phyloP scores from a whole-genome alignment of 371 early-diverging fungal genomes.

The Coemansia sp. region DNA sequence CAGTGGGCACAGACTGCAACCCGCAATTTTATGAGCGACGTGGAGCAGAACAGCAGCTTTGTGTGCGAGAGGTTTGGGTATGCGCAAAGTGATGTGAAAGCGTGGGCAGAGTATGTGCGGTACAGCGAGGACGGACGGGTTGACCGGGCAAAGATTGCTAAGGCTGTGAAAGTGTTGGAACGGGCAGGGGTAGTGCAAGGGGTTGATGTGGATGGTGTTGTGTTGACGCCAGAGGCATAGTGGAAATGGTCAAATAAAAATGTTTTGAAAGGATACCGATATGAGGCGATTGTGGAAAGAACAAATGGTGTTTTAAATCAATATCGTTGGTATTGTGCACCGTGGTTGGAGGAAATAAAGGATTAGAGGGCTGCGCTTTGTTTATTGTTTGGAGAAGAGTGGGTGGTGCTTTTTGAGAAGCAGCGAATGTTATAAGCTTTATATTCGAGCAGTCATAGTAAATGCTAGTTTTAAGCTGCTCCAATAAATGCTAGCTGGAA shows the following conservation, averaged over 20 bases:
- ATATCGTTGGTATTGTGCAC: no score
- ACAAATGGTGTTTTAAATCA: neutral
- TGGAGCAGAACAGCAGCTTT: slow-evolving; percentile 56
- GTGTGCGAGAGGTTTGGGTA: slow-evolving; percentile 63
- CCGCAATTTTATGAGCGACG: slow-evolving; percentile 53
- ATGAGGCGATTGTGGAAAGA: neutral
- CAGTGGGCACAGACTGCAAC: slow-evolving; percentile 55
- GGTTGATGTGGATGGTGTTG: slow-evolving; percentile 5
- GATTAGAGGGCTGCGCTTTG: neutral
- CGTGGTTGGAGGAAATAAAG: slow-evolving; percentile 5
- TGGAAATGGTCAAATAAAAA: no score
- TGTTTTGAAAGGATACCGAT: neutral
- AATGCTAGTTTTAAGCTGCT: no score
- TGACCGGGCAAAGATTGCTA: slow-evolving; percentile 20
- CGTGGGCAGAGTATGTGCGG: slow-evolving; percentile 69
- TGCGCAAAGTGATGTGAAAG: slow-evolving; percentile 61
- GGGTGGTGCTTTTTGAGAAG: no score
- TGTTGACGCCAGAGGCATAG: slow-evolving; percentile 11
- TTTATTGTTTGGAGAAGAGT: no score
- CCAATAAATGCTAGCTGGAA: no score
- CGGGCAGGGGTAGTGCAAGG: slow-evolving; percentile 24
- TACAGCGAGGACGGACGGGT: slow-evolving; percentile 59
- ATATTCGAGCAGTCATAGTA: no score
- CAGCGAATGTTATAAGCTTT: no score
- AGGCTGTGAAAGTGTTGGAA: slow-evolving; percentile 17